Evolutionary conservation across 2,329 filamentous ascomycete genomes (phyloP).

Genomic region (Claviceps pazoutovae): DNA sequence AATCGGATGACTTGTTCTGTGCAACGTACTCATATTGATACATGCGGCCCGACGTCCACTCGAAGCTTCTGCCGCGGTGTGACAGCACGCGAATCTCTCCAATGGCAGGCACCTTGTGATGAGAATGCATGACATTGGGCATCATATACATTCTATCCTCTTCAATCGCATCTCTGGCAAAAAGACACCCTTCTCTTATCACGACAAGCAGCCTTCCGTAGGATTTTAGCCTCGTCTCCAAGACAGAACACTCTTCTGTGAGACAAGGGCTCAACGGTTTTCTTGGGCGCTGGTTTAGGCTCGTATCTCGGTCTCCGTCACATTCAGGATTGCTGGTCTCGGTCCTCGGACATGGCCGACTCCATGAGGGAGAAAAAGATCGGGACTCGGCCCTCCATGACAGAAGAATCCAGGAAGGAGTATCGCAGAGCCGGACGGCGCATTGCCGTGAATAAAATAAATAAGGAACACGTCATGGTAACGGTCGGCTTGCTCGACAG

Average conservation of each 20-base stretch:
- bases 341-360: not conserved
- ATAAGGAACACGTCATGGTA: conserved; percentile 2
- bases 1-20: not conserved
- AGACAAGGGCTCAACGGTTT: no score
- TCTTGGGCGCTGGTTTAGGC: no score
- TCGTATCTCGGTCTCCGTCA: no score
- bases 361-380: not conserved
- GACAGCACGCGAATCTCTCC: not conserved
- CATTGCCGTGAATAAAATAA: not conserved
- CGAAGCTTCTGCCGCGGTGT: not conserved
- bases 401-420: not conserved
- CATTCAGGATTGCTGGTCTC: not conserved
- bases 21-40: not conserved
- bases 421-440: not conserved
- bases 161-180: not conserved
- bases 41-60: not conserved
- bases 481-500: conserved; percentile 2
- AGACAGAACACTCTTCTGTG: no score
- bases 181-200: not conserved
- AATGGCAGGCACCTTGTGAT: conserved; percentile 1
- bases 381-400: not conserved
- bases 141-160: not conserved
- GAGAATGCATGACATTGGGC: not conserved
- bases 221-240: not conserved
- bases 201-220: not conserved